Evolutionary conservation across 2,329 filamentous ascomycete species (phyloP), one percentile per base, ranked within the genome.

Genomic region (Ophiostoma pallidulum): DNA sequence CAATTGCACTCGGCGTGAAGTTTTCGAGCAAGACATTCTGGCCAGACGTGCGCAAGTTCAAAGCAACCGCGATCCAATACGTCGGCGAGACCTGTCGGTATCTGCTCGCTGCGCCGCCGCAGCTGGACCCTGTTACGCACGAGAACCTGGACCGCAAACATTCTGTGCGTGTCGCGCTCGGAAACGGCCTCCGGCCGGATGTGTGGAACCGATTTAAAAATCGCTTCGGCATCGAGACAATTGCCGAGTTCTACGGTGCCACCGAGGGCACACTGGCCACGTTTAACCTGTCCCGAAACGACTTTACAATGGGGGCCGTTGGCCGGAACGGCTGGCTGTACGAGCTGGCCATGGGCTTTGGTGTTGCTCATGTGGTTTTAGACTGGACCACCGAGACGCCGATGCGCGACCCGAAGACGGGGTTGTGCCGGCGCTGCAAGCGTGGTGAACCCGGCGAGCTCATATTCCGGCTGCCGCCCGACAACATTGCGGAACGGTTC

Each of bases 1-100:
- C 87, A 0, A 68, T 90, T 44, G 77, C 85, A 22, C 66, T 94
- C 14, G 84, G 85, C 40, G 80, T 78, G 56, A 86, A 83, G 57
- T 94, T 94, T 67, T 89, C 84, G 3, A 84, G 83, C 3, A 76
- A 75, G 52, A 78, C 71, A 1, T 92, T 91, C 65, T 92, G 86
- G 83, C 69, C 77, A 14, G 85, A 91, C 47, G 82, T 83, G 14
- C 76, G 84, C n/a, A 73, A 75, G 38, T 77, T 75, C 41, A 68
- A 82, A 8, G 83, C 87, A 18, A 92, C 85, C 1, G 73, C 81
- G 4, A 82, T 94, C 52, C 87, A 94, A 61, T 94, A 94, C 60
- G 88, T 94, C 13, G 88, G 88, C 45, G 88, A 94, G 64, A 91
- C 86, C 0, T 83, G 87, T 54, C 82, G 88, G 6, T 94, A 94